A percentile compares a stretch with the other conserved stretches of the same genome.
phyloP scores from a whole-genome alignment of 495 filamentous ascomycete species.

The Neurospora pannonica region DNA sequence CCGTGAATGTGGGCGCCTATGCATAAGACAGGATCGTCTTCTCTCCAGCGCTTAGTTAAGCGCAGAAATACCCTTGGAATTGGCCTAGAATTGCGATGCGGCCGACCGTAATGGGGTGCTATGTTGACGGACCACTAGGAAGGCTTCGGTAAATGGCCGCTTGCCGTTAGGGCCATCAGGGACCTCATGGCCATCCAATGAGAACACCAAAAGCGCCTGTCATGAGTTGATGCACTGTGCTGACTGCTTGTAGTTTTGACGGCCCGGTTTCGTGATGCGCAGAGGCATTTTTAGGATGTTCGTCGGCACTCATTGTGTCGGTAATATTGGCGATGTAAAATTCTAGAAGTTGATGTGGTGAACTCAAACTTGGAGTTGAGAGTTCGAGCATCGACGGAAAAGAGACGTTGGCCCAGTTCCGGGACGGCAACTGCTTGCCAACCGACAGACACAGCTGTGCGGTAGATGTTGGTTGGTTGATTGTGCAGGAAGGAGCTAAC shows the following conservation, averaged over 20 bases:
- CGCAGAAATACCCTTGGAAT: neutral
- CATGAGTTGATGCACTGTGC: neutral
- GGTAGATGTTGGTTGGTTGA: neutral
- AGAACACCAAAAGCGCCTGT: neutral
- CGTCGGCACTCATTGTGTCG: neutral
- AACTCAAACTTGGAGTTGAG: neutral
- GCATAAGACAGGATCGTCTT: neutral
- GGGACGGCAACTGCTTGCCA: neutral
- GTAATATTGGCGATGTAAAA: neutral
- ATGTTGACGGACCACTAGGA: neutral
- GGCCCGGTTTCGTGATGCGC: neutral
- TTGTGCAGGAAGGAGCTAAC: neutral
- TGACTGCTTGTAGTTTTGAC: neutral
- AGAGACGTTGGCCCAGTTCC: neutral
- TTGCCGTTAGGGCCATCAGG: neutral
- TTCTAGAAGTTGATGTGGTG: neutral
- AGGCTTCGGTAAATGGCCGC: neutral
- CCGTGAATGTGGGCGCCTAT: no score
- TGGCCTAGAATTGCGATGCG: neutral
- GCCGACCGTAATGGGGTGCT: neutral
- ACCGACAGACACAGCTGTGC: neutral
- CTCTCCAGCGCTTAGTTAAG: neutral
- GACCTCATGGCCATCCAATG: neutral
- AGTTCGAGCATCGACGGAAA: neutral
- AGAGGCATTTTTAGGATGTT: neutral